Base-by-base conservation (phyloP, 805 yeast species). In the Tetrapisispora pingtungensis region DNA sequence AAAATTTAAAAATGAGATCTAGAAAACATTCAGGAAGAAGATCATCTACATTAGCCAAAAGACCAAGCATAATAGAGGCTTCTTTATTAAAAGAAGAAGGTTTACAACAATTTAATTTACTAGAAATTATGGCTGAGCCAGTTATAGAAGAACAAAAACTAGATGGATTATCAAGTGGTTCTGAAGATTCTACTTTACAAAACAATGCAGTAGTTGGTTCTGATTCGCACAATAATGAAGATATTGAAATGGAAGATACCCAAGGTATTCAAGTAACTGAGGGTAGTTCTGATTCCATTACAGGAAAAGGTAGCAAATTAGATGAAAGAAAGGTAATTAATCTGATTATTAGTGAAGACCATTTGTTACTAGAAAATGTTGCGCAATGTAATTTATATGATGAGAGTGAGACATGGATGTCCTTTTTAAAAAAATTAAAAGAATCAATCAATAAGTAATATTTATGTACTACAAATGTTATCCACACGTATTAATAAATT, bases 81-180 rank as follows among this genome's bases (percentile, higher is more conserved):
- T 52, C 56, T 10, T 59, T 62, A 55, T 42, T 62, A 13, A 59
- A 56, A 40, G 66, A 62, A 35, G 62, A 61, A 46, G 66, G 66
- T 7, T 37, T 62, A 13, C 64, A 57, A 33, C 64, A 62, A 41
- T 58, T 56, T 33, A 61, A 54, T 41, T 46, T 64, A 31, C 57
- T 59, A 35, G 68, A 64, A 38, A 55, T 61, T 15, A 52, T 58
- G 54, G 44, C 57, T n/a, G 58, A 56, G 34, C 54, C 57, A 6
- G 59, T 49, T 1, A 36, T 51, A 3, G 54, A 48, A 46, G 58
- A 56, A 22, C 54, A 52, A 14, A 54, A 49, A 10, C 19, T 34
- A 10, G 27, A 34, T 22, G 27, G 27, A 6, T 13, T 34, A 10
- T 33, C 41, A 10, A 33, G 44, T 30, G 40, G 39, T 24, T 36